These are phyloP conservation scores for Kwoniella sp. DNA, from an alignment of 768 basidiomycete species.

Conservation along the genomic window DNA sequence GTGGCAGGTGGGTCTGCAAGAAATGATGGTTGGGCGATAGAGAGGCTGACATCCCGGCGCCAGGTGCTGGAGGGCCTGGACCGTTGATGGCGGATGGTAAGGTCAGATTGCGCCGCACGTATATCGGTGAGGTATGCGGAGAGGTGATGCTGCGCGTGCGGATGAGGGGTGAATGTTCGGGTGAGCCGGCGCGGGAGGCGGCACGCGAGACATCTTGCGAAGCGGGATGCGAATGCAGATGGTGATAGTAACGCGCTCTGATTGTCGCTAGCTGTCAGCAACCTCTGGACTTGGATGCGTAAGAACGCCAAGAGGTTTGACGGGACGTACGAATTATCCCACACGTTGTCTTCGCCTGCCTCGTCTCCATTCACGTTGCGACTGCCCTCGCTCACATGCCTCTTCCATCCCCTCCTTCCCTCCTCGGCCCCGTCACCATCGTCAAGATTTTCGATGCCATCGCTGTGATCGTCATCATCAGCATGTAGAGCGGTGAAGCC, in stretches of 20 bases:
- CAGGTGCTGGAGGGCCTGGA: slow-evolving; percentile 13
- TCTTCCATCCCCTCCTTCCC: slow-evolving; percentile 15
- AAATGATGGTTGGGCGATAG: slow-evolving; percentile 43
- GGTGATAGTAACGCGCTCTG: slow-evolving; percentile 48
- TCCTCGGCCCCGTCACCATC: slow-evolving; percentile 2
- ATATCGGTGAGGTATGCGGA: slow-evolving; percentile 25
- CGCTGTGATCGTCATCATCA: slow-evolving; percentile 11
- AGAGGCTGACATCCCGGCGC: slow-evolving; percentile 18
- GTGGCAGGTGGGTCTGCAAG: slow-evolving; percentile 37
- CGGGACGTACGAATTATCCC: slow-evolving; percentile 43
- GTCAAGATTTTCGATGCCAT: slow-evolving; percentile 6
- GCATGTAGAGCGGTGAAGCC: slow-evolving; percentile 1
- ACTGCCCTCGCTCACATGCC: slow-evolving; percentile 30
- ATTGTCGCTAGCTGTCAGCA: too few species aligned
- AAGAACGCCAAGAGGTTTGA: not conserved
- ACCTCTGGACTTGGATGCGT: too few species aligned
- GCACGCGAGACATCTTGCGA: slow-evolving; percentile 35
- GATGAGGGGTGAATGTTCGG: slow-evolving; percentile 22
- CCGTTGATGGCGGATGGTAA: slow-evolving; percentile 22
- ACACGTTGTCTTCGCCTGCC: slow-evolving; percentile 17
- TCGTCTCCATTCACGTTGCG: slow-evolving; percentile 16
- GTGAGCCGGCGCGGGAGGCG: slow-evolving; percentile 28
- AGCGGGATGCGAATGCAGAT: slow-evolving; percentile 35
- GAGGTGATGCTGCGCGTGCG: slow-evolving; percentile 10
- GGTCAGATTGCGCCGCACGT: slow-evolving; percentile 21